Evolutionary conservation across 176 grass and related monocot species (phyloP).

Genomic region (Aechmea fasciata): DNA sequence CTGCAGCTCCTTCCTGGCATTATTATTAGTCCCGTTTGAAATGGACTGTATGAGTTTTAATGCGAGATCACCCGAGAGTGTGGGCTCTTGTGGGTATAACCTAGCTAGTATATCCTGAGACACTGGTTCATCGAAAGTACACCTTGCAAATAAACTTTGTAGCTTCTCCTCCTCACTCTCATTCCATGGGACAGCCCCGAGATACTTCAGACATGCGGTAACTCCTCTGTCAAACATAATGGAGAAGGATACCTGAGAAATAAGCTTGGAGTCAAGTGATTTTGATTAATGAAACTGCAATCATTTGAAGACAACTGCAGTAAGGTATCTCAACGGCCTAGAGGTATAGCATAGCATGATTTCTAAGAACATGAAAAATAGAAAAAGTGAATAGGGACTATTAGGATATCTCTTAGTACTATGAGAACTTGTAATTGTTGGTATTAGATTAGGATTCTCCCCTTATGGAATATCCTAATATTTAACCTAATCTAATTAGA

Average conservation of each 20-base stretch:
- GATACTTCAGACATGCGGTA: constrained; percentile 47
- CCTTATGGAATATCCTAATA: too few relatives aligned
- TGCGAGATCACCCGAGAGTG: constrained; percentile 41
- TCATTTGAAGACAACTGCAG: constrained; percentile 2
- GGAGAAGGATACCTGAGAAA: constrained; percentile 68
- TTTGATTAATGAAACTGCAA: not conserved
- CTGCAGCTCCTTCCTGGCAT: constrained; percentile 61
- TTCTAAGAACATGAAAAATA: too few relatives aligned
- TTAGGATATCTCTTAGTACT: too few relatives aligned
- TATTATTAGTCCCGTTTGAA: constrained; percentile 55
- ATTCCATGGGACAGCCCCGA: constrained; percentile 83
- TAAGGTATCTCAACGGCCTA: not conserved
- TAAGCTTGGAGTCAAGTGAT: constrained; percentile 17
- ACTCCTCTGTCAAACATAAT: constrained; percentile 93
- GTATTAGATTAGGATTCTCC: too few relatives aligned
- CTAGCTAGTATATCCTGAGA: constrained; percentile 45
- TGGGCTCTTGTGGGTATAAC: constrained; percentile 30
- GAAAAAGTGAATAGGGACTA: too few relatives aligned
- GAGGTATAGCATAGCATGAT: too few relatives aligned
- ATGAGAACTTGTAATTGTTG: too few relatives aligned
- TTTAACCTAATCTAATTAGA: too few relatives aligned
- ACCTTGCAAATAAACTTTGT: constrained; percentile 42
- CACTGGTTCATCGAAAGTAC: constrained; percentile 35
- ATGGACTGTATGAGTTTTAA: constrained; percentile 58
- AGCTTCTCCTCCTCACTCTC: constrained; percentile 72